Evolutionary conservation across 2,329 filamentous ascomycete species (phyloP), one percentile per base, ranked within the genome.

Genomic region (Ceratocystis lukuohia): DNA sequence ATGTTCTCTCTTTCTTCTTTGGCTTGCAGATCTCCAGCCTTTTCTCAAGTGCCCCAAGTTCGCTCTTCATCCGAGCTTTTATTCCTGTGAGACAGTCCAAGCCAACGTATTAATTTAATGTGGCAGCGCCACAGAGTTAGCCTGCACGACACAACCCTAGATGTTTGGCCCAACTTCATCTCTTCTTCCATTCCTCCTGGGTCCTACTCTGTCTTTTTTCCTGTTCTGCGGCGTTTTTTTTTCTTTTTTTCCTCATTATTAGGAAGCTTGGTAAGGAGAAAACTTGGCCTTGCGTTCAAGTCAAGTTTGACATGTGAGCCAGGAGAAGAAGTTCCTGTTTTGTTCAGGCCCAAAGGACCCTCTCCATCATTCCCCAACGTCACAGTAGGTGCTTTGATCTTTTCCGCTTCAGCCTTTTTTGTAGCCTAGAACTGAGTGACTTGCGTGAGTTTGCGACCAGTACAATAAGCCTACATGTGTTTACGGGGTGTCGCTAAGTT

Each of bases 111-210:
- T n/a, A 41, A 33, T 20, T 46, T n/a, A 41, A n/a, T 20, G 28
- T 33, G 30, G 17, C 59, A 45, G 37, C 61, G 61, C 61, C 61
- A 62, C 61, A 45, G 61, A 41, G 61, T 62, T 62, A 62, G 6
- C 2, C 1, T 5, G 20, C 20, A n/a, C 37, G 20, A 12, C 20
- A 41, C 17, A 62, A 62, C 61, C 61, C 61, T 62, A 62, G 28
- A 25, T 17, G 10, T n/a, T 45, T 15, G 12, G 10, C 8, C 20
- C 41, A 62, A 62, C 61, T 25, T 62, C 61, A 62, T 44, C 61
- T 28, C 61, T 45, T 62, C 61, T 22, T 48, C 10, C 10, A 41
- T 12, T 41, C 37, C 37, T 41, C 10, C 20, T 2, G 1, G 28
- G n/a, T n/a, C 7, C 59, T 62, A 6, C 46, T 50, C 46, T 50